Conservation (phyloP, 108 stramenopile species). For the Nitzschia putrida region DNA sequence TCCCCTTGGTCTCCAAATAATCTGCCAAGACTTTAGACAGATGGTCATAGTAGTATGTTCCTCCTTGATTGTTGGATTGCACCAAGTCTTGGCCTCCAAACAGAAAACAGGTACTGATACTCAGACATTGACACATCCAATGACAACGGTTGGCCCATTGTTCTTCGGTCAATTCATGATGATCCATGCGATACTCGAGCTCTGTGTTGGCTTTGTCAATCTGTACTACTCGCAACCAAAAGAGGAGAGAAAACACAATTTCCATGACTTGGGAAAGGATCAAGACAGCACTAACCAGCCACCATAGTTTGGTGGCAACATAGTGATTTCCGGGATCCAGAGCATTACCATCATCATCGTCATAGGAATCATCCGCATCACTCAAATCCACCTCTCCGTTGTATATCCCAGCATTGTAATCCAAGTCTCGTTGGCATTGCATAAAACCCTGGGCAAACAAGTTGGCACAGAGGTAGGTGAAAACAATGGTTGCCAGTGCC, state of each 20-base stretch:
- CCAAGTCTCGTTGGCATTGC: constrained; percentile 12
- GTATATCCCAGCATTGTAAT: not conserved
- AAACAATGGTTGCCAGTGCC: constrained; percentile 4
- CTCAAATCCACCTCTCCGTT: no score
- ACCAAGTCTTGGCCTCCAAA: constrained; percentile 79
- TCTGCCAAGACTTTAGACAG: constrained; percentile 79
- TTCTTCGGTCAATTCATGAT: constrained; percentile 54
- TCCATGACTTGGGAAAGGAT: constrained; percentile 38
- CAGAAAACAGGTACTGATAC: constrained; percentile 73
- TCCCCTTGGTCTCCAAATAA: constrained; percentile 76
- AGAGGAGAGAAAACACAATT: constrained; percentile 23
- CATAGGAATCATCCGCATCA: no score
- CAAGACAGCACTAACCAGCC: constrained; percentile 26
- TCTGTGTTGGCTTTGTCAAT: not conserved
- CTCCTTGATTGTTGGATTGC: constrained; percentile 13
- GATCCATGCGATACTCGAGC: not conserved
- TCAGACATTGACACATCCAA: constrained; percentile 60
- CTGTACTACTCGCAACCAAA: constrained; percentile 25
- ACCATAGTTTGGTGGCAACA: constrained; percentile 38
- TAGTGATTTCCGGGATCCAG: constrained; percentile 1
- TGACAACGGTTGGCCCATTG: constrained; percentile 69
- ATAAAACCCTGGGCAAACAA: constrained; percentile 22
- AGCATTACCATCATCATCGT: not conserved
- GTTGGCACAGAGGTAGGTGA: constrained; percentile 1
- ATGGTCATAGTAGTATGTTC: constrained; percentile 48